Conservation (phyloP, 805 yeast species). For the Lipomyces kockii region DNA sequence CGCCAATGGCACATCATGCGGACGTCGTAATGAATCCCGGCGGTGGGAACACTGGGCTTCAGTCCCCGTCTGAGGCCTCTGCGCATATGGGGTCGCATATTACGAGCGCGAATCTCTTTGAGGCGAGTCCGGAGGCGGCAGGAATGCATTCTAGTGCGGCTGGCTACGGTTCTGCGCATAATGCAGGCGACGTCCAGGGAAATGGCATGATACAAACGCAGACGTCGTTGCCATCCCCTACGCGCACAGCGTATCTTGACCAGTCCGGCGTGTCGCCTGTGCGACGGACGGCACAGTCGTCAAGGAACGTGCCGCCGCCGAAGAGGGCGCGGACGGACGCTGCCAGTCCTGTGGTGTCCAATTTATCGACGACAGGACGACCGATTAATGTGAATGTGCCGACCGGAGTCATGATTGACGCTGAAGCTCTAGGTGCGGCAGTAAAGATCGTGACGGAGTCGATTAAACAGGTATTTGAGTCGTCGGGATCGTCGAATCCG, state of each 20-base stretch:
- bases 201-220: background rate
- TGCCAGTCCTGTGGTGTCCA: background rate
- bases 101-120: background rate
- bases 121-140: conserved; percentile 5
- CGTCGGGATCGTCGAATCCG: background rate
- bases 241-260: background rate
- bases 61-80: conserved; percentile 1
- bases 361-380: background rate
- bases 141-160: background rate
- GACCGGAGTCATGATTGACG: conserved; percentile 7
- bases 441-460: conserved; percentile 20
- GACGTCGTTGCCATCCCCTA: background rate
- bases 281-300: background rate
- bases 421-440: conserved; percentile 17
- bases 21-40: background rate
- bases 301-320: background rate
- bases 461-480: conserved; percentile 16
- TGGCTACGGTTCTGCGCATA: background rate
- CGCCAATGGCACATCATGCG: conserved; percentile 3
- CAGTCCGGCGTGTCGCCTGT: background rate
- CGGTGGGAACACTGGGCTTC: background rate
- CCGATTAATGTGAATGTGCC: background rate
- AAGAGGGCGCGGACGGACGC: background rate
- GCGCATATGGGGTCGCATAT: background rate
- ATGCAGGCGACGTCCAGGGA: background rate